A percentile compares a stretch with the other conserved stretches of the same genome.
Conservation (phyloP, 1,284 basidiomycete genomes). For the Marasmius sp. region DNA sequence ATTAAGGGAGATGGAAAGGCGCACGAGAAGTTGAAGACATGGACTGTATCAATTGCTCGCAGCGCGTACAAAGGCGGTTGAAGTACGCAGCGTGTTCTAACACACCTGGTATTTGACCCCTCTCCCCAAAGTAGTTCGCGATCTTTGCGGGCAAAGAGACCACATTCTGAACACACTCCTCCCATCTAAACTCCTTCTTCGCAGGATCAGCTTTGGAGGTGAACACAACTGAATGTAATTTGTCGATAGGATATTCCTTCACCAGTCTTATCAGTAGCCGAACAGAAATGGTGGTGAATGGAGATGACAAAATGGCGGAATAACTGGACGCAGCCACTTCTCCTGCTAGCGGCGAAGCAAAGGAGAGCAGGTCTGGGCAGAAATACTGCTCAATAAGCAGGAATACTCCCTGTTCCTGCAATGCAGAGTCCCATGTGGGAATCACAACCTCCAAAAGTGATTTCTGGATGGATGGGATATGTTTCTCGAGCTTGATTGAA, state of each 20-base stretch:
- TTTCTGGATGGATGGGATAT: slow-evolving; percentile 61
- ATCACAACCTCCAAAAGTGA: slow-evolving; percentile 62
- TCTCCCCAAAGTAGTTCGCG: slow-evolving; percentile 55
- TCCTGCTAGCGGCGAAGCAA: slow-evolving; percentile 46
- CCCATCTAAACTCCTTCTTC: slow-evolving; percentile 54
- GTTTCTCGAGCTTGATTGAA: slow-evolving; percentile 40
- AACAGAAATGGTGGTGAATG: slow-evolving; percentile 47
- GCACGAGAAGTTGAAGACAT: slow-evolving; percentile 20
- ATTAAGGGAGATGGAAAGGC: not conserved
- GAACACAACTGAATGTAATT: slow-evolving; percentile 56
- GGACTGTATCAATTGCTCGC: slow-evolving; percentile 47
- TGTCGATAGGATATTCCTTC: slow-evolving; percentile 65
- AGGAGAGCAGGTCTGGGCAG: slow-evolving; percentile 61
- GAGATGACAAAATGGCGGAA: slow-evolving; percentile 54
- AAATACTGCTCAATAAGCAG: slow-evolving; percentile 64
- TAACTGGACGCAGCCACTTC: slow-evolving; percentile 61
- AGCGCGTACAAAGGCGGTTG: slow-evolving; percentile 50
- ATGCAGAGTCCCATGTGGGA: slow-evolving; percentile 64
- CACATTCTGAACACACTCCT: slow-evolving; percentile 63
- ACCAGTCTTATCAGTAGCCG: slow-evolving; percentile 54
- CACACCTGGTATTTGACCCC: slow-evolving; percentile 35
- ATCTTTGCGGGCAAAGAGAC: slow-evolving; percentile 64
- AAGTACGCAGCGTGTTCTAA: slow-evolving; percentile 58
- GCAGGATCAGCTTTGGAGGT: slow-evolving; percentile 20
- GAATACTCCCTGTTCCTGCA: slow-evolving; percentile 49